A percentile compares a stretch with the other conserved stretches of the same genome.
These are phyloP conservation scores for Colletotrichum falcatum DNA, from an alignment of 2,329 filamentous ascomycete genomes.

Conservation along the genomic window DNA sequence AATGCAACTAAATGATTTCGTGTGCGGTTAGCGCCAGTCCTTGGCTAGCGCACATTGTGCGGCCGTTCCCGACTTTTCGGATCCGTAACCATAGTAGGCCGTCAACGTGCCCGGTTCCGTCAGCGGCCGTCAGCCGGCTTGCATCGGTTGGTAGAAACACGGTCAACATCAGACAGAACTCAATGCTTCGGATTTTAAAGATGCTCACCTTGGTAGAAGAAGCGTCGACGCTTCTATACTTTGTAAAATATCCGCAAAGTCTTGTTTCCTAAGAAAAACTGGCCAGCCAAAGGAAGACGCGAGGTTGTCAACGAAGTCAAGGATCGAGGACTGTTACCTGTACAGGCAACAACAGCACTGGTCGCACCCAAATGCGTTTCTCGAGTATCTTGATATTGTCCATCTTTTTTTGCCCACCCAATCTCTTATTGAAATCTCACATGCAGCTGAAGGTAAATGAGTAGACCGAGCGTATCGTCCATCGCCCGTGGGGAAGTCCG, in stretches of 20 bases:
- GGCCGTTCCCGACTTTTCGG: neutral
- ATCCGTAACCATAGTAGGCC: neutral
- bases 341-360: neutral
- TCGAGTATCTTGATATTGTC: neutral
- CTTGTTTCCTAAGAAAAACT: neutral
- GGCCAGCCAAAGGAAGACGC: neutral
- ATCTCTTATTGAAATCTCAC: neutral
- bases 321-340: neutral
- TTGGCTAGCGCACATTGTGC: neutral
- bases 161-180: neutral
- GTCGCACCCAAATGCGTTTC: neutral
- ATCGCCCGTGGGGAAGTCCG: slow-evolving; percentile 37
- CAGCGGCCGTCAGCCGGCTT: neutral
- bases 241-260: neutral
- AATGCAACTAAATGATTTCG: neutral
- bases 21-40: neutral
- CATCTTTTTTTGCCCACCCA: neutral
- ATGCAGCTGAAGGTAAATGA: neutral
- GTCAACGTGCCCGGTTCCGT: neutral
- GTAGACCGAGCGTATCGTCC: neutral
- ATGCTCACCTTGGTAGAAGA: neutral
- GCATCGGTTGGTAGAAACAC: neutral
- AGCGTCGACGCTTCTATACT: neutral
- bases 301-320: neutral
- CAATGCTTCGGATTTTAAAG: neutral